Evolutionary conservation across 495 filamentous ascomycete genomes (phyloP).

Genomic region (Neurospora sp.): DNA sequence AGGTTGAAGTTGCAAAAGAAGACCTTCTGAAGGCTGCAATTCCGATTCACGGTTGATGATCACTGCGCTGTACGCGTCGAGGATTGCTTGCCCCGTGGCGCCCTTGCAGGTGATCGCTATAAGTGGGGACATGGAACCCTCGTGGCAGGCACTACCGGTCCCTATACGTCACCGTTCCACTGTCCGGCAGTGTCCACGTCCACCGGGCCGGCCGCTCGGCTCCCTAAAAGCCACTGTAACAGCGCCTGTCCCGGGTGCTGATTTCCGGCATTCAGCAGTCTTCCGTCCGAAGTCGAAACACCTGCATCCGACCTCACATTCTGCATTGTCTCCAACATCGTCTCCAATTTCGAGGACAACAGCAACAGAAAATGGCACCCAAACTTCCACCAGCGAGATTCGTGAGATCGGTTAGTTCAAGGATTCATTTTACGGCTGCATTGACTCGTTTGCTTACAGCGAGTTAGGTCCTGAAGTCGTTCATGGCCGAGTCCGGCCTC

Average conservation of each 20-base stretch:
- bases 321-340: not conserved
- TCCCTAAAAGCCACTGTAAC: not conserved
- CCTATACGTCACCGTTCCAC: not conserved
- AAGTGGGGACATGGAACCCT: not conserved
- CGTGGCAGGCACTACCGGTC: not conserved
- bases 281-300: not conserved
- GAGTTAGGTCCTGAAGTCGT: constrained; percentile 66
- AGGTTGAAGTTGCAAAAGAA: not conserved
- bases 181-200: not conserved
- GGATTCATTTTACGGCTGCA: not conserved
- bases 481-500: constrained; percentile 71
- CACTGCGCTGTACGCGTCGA: not conserved
- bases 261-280: not conserved
- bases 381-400: constrained; percentile 28
- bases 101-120: not conserved
- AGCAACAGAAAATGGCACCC: constrained; percentile 14
- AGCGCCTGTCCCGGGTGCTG: not conserved
- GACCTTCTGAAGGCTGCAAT: not conserved
- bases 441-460: not conserved
- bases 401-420: constrained; percentile 28
- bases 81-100: not conserved
- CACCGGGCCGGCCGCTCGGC: not conserved
- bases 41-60: not conserved
- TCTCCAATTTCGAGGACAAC: not conserved
- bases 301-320: not conserved